These are phyloP conservation scores for Spirogloea muscicola DNA, from an alignment of 139 green algal genomes.

Conservation along the genomic window DNA sequence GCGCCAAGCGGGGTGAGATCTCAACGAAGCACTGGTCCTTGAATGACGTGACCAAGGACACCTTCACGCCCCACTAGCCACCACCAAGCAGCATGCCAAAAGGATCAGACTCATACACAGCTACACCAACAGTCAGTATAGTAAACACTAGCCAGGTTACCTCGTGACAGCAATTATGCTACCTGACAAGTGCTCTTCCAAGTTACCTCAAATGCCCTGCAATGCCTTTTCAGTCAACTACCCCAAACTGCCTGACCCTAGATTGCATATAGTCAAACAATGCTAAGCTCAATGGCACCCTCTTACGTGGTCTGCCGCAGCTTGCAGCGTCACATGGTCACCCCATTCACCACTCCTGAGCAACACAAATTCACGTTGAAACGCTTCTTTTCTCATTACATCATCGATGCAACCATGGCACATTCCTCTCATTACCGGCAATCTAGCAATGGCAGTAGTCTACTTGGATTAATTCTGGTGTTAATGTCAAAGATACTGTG, in stretches of 20 bases:
- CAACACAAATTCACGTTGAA: background rate
- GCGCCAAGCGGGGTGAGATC: slow-evolving; percentile 52
- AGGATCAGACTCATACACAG: no score
- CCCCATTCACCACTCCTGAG: slow-evolving; percentile 65
- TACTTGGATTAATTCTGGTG: background rate
- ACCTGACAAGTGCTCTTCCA: no score
- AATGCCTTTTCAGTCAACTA: no score
- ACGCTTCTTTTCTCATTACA: background rate
- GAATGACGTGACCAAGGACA: slow-evolving; percentile 67
- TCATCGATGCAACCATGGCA: background rate
- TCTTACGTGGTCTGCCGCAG: slow-evolving; percentile 32
- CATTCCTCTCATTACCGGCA: background rate
- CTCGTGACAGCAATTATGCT: no score
- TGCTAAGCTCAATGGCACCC: no score
- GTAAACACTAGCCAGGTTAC: no score
- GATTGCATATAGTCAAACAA: no score
- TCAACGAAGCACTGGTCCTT: slow-evolving; percentile 57
- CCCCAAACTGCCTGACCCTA: no score
- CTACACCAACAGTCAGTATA: no score
- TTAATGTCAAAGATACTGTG: background rate
- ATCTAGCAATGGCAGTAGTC: background rate
- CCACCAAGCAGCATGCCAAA: no score
- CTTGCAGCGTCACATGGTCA: slow-evolving; percentile 79
- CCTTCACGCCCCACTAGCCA: slow-evolving; percentile 57
- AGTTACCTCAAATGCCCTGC: no score